These are phyloP conservation scores for Fusarium incarnatum DNA, from an alignment of 2,329 filamentous ascomycete genomes.

Conservation along the genomic window DNA sequence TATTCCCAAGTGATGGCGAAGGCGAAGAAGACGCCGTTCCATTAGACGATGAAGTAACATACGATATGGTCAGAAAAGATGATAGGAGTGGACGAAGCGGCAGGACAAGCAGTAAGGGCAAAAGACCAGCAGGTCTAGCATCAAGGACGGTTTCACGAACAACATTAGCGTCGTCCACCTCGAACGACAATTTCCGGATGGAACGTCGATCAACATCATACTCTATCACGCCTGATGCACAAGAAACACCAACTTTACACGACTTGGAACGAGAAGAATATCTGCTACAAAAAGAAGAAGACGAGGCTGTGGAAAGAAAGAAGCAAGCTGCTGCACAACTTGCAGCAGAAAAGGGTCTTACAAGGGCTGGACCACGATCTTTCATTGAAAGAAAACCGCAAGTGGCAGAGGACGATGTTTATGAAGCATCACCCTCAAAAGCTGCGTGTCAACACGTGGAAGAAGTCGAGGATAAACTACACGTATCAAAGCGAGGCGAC, in stretches of 20 bases:
- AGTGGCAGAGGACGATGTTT: constrained; percentile 51
- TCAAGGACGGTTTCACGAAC: constrained; percentile 69
- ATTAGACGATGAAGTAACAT: constrained; percentile 90
- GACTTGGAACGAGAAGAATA: constrained; percentile 67
- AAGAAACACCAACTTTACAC: constrained; percentile 60
- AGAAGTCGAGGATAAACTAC: constrained; percentile 8
- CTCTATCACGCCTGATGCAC: constrained; percentile 53
- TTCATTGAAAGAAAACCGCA: constrained; percentile 43
- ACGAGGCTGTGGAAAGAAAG: constrained; percentile 64
- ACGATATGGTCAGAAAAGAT: constrained; percentile 82
- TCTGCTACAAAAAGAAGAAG: constrained; percentile 62
- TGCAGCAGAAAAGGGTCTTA: constrained; percentile 63
- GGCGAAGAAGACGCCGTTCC: constrained; percentile 95
- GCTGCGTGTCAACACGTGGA: constrained; percentile 23
- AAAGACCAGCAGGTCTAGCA: constrained; percentile 57
- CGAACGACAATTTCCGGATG: constrained; percentile 49
- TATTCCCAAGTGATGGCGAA: constrained; percentile 87
- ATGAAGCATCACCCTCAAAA: constrained; percentile 31
- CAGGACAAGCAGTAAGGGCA: constrained; percentile 70
- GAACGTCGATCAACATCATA: constrained; percentile 46
- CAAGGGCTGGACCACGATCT: constrained; percentile 26
- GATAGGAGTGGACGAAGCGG: constrained; percentile 72
- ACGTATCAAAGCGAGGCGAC: background rate
- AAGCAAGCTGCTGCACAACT: constrained; percentile 64
- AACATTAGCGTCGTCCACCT: constrained; percentile 61